Evolutionary conservation across 805 yeast genomes (phyloP).

Genomic region (Saccharomycopsis sp.): DNA sequence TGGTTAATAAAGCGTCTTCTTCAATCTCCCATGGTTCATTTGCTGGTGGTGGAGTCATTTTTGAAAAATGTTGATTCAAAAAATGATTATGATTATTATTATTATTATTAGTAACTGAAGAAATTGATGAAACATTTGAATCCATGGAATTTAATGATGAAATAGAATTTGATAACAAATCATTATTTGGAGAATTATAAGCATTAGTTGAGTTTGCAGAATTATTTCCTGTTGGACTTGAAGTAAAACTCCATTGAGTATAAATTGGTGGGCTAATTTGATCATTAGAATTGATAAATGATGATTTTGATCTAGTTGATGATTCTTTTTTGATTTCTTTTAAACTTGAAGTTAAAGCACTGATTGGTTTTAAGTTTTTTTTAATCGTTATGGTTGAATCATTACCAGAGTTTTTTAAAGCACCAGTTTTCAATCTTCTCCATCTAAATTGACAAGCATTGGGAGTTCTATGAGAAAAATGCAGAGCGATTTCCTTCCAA

Average conservation of each 20-base stretch:
- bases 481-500: slow-evolving; percentile 79
- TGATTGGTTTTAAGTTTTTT: background rate
- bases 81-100: background rate
- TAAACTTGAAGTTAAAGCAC: too few species aligned
- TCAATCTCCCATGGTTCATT: slow-evolving; percentile 38
- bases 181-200: background rate
- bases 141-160: slow-evolving; percentile 8
- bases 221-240: background rate
- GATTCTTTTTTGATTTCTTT: background rate
- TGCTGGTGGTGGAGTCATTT: slow-evolving; percentile 7
- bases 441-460: slow-evolving; percentile 87
- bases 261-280: slow-evolving; percentile 4
- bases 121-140: too few species aligned
- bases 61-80: background rate
- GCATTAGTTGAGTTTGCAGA: background rate
- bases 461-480: slow-evolving; percentile 73
- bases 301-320: background rate
- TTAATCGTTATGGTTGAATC: background rate
- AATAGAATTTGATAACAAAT: slow-evolving; percentile 13
- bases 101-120: background rate
- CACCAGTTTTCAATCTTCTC: slow-evolving; percentile 53
- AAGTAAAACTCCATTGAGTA: slow-evolving; percentile 3
- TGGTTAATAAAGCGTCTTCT: slow-evolving; percentile 59
- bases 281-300: background rate
- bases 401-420: slow-evolving; percentile 21